Evolutionary conservation across 345 rosid species (phyloP).

Genomic region (Luvunga scandens): DNA sequence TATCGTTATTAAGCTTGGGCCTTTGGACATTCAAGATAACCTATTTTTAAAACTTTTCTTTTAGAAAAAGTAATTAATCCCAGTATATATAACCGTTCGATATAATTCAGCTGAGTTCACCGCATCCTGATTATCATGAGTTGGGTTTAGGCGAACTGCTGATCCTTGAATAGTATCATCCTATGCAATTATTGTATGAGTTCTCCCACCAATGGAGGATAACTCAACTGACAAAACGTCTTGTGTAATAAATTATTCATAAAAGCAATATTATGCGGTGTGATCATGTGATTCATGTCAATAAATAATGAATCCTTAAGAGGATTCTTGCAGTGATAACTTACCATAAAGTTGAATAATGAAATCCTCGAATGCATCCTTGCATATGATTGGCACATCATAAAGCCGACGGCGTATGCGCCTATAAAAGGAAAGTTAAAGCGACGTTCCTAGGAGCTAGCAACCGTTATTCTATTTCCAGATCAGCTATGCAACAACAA

Average conservation of each 20-base stretch:
- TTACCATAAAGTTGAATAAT: not conserved
- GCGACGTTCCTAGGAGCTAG: conserved; percentile 28
- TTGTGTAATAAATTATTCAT: not conserved
- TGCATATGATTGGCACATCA: not conserved
- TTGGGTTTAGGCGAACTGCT: too few species aligned
- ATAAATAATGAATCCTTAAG: not conserved
- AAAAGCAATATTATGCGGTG: not conserved
- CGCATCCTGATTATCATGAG: too few species aligned
- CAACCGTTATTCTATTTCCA: conserved; percentile 43
- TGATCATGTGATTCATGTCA: not conserved
- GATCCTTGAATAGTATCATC: not conserved
- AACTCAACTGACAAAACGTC: too few species aligned
- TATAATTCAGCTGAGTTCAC: too few species aligned
- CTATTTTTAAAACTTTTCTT: too few species aligned
- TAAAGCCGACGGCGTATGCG: conserved; percentile 32
- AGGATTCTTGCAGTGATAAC: not conserved
- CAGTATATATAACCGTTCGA: too few species aligned
- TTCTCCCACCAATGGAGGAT: too few species aligned
- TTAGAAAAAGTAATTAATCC: too few species aligned
- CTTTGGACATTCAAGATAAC: too few species aligned
- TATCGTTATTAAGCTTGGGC: too few species aligned
- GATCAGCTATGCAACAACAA: conserved; percentile 25
- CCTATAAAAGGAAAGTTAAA: conserved; percentile 54
- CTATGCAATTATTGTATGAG: too few species aligned
- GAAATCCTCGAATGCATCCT: not conserved